Evolutionary conservation across 441 rosid genomes (phyloP).

Genomic region (Omphalea diandra): DNA sequence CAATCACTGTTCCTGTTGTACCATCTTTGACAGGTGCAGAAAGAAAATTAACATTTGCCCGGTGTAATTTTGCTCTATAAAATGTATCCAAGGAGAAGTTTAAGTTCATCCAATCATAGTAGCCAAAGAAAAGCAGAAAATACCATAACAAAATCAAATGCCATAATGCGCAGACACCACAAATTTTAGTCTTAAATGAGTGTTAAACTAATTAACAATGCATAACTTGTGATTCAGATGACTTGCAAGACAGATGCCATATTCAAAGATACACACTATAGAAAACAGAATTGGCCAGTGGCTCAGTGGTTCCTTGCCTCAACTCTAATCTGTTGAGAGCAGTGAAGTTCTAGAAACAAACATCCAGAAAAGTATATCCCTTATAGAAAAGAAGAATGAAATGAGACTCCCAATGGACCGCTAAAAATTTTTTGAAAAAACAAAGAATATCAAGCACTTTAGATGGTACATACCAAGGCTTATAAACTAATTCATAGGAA

Average conservation of each 20-base stretch:
- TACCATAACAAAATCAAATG: too few relatives aligned
- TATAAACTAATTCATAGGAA: neutral
- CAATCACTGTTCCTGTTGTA: slow-evolving; percentile 96
- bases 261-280: neutral
- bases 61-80: slow-evolving; percentile 62
- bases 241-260: neutral
- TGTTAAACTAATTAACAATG: neutral
- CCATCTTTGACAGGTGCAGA: slow-evolving; percentile 86
- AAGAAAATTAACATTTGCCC: slow-evolving; percentile 82
- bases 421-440: neutral
- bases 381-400: neutral
- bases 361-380: neutral
- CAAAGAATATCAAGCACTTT: neutral
- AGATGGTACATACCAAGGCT: neutral
- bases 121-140: too few relatives aligned
- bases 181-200: neutral
- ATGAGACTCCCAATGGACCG: neutral
- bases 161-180: slow-evolving; percentile 3
- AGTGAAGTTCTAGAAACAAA: neutral
- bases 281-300: slow-evolving; percentile 4
- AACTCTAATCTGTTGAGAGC: neutral
- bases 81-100: slow-evolving; percentile 18
- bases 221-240: neutral
- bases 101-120: neutral
- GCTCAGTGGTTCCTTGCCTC: neutral